A percentile compares a stretch with the other conserved stretches of the same genome.
Conservation (phyloP, 495 filamentous ascomycete genomes). For the Aspergillus wentii region DNA sequence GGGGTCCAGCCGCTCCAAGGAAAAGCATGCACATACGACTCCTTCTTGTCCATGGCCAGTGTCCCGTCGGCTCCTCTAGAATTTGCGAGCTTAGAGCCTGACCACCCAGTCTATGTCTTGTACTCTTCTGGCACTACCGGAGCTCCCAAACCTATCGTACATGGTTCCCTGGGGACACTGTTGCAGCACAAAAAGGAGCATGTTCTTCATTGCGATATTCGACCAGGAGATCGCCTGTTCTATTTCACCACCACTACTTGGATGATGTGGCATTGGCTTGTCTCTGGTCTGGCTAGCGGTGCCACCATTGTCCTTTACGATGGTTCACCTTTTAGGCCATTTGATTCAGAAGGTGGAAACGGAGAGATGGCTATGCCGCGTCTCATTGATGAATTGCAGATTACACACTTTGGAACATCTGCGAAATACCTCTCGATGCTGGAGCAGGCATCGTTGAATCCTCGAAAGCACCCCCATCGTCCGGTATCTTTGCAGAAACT, state of each 20-base stretch:
- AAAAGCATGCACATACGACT: slow-evolving; percentile 41
- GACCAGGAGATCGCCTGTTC: slow-evolving; percentile 59
- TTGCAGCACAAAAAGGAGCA: slow-evolving; percentile 96
- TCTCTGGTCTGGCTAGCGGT: slow-evolving; percentile 75
- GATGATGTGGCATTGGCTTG: slow-evolving; percentile 99
- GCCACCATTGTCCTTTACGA: slow-evolving; percentile 82
- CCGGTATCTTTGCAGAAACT: slow-evolving; percentile 52
- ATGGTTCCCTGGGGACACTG: slow-evolving; percentile 80
- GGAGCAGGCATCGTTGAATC: slow-evolving; percentile 72
- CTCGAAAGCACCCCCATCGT: slow-evolving; percentile 44
- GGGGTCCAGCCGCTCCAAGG: slow-evolving; percentile 44
- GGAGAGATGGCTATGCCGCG: slow-evolving; percentile 66
- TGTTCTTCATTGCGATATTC: slow-evolving; percentile 73
- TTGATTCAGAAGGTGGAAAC: slow-evolving; percentile 44
- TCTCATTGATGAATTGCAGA: slow-evolving; percentile 63
- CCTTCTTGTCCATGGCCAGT: slow-evolving; percentile 42
- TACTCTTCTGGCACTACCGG: slow-evolving; percentile 88
- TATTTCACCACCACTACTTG: slow-evolving; percentile 90
- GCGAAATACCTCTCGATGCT: slow-evolving; percentile 90
- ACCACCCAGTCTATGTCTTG: slow-evolving; percentile 85
- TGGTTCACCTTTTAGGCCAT: slow-evolving; percentile 75
- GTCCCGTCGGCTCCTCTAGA: slow-evolving; percentile 43
- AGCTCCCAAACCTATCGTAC: slow-evolving; percentile 87
- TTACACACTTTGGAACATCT: slow-evolving; percentile 89
- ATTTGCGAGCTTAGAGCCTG: slow-evolving; percentile 71